Evolutionary conservation across 2,329 filamentous ascomycete species (phyloP).

Genomic region (Fusarium oxysporum): DNA sequence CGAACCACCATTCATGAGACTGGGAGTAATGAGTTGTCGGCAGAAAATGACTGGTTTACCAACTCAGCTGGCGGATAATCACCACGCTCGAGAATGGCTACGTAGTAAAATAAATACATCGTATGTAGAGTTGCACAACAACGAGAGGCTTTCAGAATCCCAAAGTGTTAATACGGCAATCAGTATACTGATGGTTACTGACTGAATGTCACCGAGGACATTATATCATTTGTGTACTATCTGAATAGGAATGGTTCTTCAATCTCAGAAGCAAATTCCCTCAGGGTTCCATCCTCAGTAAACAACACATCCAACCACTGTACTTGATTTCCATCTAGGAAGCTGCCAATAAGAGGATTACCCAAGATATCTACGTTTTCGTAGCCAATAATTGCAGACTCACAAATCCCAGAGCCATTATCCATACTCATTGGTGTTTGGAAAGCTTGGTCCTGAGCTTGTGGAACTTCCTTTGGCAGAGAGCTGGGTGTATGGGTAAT

Average conservation of each 20-base stretch:
- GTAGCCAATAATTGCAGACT: slow-evolving; percentile 20
- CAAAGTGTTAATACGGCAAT: too few relatives aligned
- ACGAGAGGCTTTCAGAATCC: not conserved
- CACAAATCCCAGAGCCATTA: not conserved
- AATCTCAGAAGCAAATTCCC: slow-evolving; percentile 45
- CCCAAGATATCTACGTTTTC: slow-evolving; percentile 41
- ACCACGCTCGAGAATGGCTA: not conserved
- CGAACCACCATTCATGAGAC: too few relatives aligned
- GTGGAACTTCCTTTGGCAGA: not conserved
- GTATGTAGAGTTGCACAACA: too few relatives aligned
- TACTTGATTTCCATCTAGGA: slow-evolving; percentile 43
- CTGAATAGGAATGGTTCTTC: slow-evolving; percentile 44
- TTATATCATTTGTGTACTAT: not conserved
- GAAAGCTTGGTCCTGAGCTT: not conserved
- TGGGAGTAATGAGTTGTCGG: not conserved
- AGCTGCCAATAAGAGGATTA: slow-evolving; percentile 44
- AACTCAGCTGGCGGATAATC: not conserved
- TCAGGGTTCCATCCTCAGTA: slow-evolving; percentile 41
- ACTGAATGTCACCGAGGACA: too few relatives aligned
- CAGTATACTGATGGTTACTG: too few relatives aligned
- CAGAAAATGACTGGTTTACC: not conserved
- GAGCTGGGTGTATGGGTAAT: not conserved
- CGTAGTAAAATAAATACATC: not conserved
- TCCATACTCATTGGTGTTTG: slow-evolving; percentile 17
- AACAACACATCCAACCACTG: slow-evolving; percentile 44